A percentile compares a stretch with the other conserved stretches of the same genome.
Conservation (phyloP, 257 asterid genomes). For the Verbena officinalis region DNA sequence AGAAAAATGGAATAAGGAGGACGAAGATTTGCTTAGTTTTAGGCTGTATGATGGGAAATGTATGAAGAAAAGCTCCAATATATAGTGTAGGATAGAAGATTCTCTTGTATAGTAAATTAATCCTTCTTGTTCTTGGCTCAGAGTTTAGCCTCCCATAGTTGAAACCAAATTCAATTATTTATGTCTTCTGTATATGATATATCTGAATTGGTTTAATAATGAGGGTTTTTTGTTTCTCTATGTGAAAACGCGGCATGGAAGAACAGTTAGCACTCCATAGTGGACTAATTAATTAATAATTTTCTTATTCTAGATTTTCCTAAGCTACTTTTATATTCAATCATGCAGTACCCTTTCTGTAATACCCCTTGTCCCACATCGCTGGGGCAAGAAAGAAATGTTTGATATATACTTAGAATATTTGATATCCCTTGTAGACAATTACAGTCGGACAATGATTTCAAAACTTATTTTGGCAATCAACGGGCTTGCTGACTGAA, state of each 20-base stretch:
- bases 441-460: too few relatives aligned
- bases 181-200: background rate
- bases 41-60: slow-evolving; percentile 8
- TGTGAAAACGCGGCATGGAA: background rate
- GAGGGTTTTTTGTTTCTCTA: background rate
- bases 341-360: too few relatives aligned
- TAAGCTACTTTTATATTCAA: too few relatives aligned
- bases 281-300: too few relatives aligned
- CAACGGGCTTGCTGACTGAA: too few relatives aligned
- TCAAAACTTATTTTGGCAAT: too few relatives aligned
- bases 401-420: too few relatives aligned
- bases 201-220: slow-evolving; percentile 7
- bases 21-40: background rate
- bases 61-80: background rate
- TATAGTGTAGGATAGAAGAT: slow-evolving; percentile 27
- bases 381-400: too few relatives aligned
- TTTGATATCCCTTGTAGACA: too few relatives aligned
- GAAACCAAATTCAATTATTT: background rate
- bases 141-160: background rate
- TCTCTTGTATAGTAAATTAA: background rate
- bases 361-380: too few relatives aligned
- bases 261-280: background rate
- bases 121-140: background rate
- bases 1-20: background rate
- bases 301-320: too few relatives aligned